Base-by-base conservation (phyloP, 306 rosid genomes). In the Malus sylvestris region DNA sequence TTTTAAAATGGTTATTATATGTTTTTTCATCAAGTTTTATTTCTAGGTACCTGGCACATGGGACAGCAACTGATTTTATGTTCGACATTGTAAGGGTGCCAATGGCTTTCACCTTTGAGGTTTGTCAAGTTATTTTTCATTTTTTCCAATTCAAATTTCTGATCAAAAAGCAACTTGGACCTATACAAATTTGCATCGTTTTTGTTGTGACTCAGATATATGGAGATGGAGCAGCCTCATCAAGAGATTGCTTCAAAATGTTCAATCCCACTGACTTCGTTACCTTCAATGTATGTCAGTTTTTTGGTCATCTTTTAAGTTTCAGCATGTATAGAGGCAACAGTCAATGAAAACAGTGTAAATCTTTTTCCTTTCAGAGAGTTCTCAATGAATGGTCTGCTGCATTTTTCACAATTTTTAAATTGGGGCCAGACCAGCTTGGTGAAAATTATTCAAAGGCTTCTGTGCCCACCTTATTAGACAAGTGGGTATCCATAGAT, bases 41-140 rank as follows among this genome's bases (percentile, higher is more conserved):
- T 63, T 75, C 51, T 84, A 92, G 99, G 88, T 96, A 96, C 87
- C 82, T 96, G 80, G 99, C 98, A 19, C 99, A 96, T 68, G 99
- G 99, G 76, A 96, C 99, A 29, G 97, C 98, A 75, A 96, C 98
- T 22, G 99, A 96, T 89, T 96, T 78, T 87, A 92, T 92, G 97
- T 91, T 84, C 73, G 99, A 96, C 80, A 80, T 91, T 73, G 90
- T 76, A 76, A 87, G 81, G 88, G 89, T 91, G 76, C 98, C 99
- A 49, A 82, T 96, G 99, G 88, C 99, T 19, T 92, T 92, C 88
- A 96, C 99, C 71, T 96, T 96, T 78, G 99, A 96, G 99, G 99
- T 96, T 79, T 83, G 91, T 79, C 76, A 38, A 66, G 67, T 46
- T 30, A 68, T 38, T 12, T 52, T 20, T 49, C 71, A 5, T 59